Base-by-base conservation (phyloP, 805 yeast genomes). In the Saccharomycopsis sp. region DNA sequence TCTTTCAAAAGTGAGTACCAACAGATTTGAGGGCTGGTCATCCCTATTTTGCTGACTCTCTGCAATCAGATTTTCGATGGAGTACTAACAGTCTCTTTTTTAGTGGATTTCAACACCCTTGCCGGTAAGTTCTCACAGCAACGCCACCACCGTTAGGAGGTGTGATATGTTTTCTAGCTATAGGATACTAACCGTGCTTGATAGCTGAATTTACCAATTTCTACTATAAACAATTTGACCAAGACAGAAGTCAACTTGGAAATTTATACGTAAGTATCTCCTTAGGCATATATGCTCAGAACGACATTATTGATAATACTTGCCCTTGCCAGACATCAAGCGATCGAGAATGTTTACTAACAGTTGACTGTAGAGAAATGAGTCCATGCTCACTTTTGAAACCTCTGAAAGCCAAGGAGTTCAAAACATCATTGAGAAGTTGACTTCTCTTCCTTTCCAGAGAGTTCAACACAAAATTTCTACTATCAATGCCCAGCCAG, bases 401-500 rank as follows among this genome's bases (percentile, higher is more conserved):
- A 85, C 91, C 57, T 79, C 91, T 60, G 97, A 92, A 79, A 79
- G 88, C 64, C 99, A 92, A 78, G 99, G 99, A 65, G 89, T 96
- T 59, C 85, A 86, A 76, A 86, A 79, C 67, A 94, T 94, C 68
- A 91, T 94, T 63, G 98, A 94, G 77, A 92, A 94, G 73, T 82
- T 94, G 64, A 84, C 83, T 24, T 81, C 91, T 44, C 80, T 94
- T 67, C 97, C 97, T 55, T 94, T 94, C 80, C 86, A 81, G 71
- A 91, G 91, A 75, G 97, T 94, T 58, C 86, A 82, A 54, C 99
- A 94, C 78, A 82, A 95, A 76, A 87, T 94, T 70, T 85, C 96
- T 57, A 92, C 98, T 50, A 81, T 94, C 69, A 98, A 94, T 69
- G 98, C 98, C 51, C 99, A 94, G 76, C 99, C 99, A 53, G 97